phyloP scores from a whole-genome alignment of 1,284 basidiomycete species.

The Ceratobasidium sp. region DNA sequence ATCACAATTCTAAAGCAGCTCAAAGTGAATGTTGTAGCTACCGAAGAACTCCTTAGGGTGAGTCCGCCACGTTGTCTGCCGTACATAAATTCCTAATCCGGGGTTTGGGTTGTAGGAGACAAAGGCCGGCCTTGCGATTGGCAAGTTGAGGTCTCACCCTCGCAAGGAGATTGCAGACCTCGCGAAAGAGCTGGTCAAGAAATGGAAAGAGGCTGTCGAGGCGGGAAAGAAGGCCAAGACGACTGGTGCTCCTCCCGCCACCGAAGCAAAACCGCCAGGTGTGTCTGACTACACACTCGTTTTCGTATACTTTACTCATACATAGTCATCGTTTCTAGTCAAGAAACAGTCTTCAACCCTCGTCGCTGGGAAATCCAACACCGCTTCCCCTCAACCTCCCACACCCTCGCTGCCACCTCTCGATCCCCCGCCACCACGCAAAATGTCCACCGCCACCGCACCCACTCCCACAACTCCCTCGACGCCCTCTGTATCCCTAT shows the following conservation, averaged over 20 bases:
- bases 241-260: conserved; percentile 50
- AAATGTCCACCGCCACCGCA: conserved; percentile 37
- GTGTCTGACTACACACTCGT: conserved; percentile 17
- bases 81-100: not conserved
- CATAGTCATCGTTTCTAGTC: not conserved
- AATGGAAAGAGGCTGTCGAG: conserved; percentile 90
- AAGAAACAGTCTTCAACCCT: conserved; percentile 29
- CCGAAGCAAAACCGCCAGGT: conserved; percentile 23
- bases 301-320: not conserved
- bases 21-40: conserved; percentile 84
- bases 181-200: conserved; percentile 93
- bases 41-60: conserved; percentile 89
- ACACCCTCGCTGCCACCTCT: conserved; percentile 43
- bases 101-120: conserved; percentile 73
- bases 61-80: conserved; percentile 60
- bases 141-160: conserved; percentile 85
- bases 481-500: conserved; percentile 38
- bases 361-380: conserved; percentile 13
- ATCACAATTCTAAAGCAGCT: conserved; percentile 77
- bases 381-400: conserved; percentile 28
- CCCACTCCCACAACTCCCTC: conserved; percentile 30
- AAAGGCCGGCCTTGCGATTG: conserved; percentile 92
- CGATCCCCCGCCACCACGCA: conserved; percentile 20
- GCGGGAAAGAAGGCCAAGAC: conserved; percentile 71
- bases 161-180: conserved; percentile 82